Conservation (phyloP, 768 basidiomycete species). For the Hygrophorus russula region DNA sequence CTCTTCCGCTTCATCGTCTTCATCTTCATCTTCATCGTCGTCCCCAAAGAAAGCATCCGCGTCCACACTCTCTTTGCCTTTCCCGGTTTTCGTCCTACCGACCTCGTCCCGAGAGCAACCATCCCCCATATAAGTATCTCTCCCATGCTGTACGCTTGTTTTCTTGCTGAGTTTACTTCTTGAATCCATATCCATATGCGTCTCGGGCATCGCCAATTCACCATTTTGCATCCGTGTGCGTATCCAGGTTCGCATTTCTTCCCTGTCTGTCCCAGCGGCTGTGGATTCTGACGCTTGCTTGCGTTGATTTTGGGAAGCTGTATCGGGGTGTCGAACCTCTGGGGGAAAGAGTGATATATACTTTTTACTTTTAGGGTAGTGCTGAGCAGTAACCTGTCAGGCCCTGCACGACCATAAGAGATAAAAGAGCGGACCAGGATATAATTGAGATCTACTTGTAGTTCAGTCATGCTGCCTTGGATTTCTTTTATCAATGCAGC, state of each 20-base stretch:
- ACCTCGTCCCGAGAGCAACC: slow-evolving; percentile 4
- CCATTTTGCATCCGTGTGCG: slow-evolving; percentile 48
- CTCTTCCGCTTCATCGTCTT: not conserved
- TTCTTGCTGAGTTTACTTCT: slow-evolving; percentile 4
- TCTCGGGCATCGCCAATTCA: slow-evolving; percentile 53
- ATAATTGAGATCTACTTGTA: slow-evolving; percentile 88
- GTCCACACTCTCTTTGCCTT: slow-evolving; percentile 6
- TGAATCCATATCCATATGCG: slow-evolving; percentile 19
- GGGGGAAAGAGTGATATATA: slow-evolving; percentile 88
- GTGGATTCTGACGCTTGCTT: slow-evolving; percentile 15
- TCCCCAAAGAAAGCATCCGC: slow-evolving; percentile 33
- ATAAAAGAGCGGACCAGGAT: slow-evolving; percentile 43
- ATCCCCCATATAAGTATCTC: slow-evolving; percentile 2
- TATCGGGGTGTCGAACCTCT: slow-evolving; percentile 35
- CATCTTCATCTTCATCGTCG: slow-evolving; percentile 15
- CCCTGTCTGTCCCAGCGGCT: slow-evolving; percentile 28
- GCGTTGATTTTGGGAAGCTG: slow-evolving; percentile 13
- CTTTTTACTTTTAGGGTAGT: slow-evolving; percentile 77
- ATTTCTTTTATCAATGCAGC: slow-evolving; percentile 25
- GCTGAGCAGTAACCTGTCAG: too few relatives aligned
- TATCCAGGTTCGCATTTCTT: slow-evolving; percentile 50
- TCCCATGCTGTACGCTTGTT: slow-evolving; percentile 5
- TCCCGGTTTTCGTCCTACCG: slow-evolving; percentile 6
- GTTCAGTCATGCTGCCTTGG: slow-evolving; percentile 38
- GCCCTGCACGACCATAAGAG: too few relatives aligned